Evolutionary conservation across 2,329 filamentous ascomycete species (phyloP).

Genomic region (Nemania abortiva): DNA sequence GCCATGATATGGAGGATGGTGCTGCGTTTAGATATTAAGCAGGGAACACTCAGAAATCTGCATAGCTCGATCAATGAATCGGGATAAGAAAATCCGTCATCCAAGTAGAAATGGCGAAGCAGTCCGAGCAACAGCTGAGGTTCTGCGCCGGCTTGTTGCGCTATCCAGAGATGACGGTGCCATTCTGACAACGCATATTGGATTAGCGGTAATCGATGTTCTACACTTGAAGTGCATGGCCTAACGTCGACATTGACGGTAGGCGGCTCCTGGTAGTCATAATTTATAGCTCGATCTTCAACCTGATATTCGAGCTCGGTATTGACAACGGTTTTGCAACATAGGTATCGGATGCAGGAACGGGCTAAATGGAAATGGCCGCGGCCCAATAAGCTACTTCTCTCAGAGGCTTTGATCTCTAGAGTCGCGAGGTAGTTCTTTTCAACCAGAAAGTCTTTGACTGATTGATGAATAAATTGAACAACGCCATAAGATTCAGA

Average conservation of each 20-base stretch:
- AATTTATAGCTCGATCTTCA: too few species aligned
- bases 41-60: not conserved
- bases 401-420: not conserved
- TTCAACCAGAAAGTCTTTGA: not conserved
- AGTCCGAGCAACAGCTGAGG: not conserved
- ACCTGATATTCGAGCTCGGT: not conserved
- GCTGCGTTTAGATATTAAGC: not conserved
- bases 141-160: not conserved
- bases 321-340: not conserved
- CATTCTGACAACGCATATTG: not conserved
- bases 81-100: not conserved
- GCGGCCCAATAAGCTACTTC: not conserved
- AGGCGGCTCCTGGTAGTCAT: too few species aligned
- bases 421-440: not conserved
- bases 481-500: not conserved
- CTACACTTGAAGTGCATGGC: not conserved
- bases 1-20: not conserved
- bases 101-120: not conserved
- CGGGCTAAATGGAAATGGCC: not conserved
- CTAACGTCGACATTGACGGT: too few species aligned
- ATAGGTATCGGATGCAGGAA: not conserved
- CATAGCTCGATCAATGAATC: not conserved
- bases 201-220: not conserved
- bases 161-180: not conserved
- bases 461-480: slow-evolving; percentile 1